These are phyloP conservation scores for Pholiota conissans DNA, from an alignment of 768 basidiomycete genomes.

Conservation along the genomic window DNA sequence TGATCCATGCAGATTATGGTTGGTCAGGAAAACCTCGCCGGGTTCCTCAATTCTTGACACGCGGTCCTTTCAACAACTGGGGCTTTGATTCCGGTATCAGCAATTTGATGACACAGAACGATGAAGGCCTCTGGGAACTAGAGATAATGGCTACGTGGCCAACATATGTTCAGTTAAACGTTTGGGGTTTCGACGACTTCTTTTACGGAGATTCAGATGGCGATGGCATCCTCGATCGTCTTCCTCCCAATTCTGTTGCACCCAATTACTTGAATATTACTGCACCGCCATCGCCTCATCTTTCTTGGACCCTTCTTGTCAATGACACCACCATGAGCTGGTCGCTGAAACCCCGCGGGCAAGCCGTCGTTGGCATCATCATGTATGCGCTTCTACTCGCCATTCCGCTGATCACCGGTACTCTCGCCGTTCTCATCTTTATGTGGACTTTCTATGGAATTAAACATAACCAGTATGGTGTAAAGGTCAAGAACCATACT, in stretches of 20 bases:
- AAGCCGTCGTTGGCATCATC: conserved; percentile 77
- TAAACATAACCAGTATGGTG: conserved; percentile 90
- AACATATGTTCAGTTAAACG: conserved; percentile 85
- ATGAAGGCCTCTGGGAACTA: conserved; percentile 76
- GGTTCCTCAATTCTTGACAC: conserved; percentile 83
- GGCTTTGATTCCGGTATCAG: conserved; percentile 85
- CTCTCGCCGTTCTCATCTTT: conserved; percentile 81
- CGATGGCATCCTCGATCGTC: conserved; percentile 86
- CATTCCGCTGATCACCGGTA: conserved; percentile 85
- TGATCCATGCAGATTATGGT: conserved; percentile 76
- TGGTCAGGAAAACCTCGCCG: conserved; percentile 62
- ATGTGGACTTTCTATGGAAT: conserved; percentile 98
- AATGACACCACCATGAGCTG: conserved; percentile 78
- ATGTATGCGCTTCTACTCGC: conserved; percentile 83
- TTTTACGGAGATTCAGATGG: conserved; percentile 90
- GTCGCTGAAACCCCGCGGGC: conserved; percentile 79
- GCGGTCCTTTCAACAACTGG: conserved; percentile 91
- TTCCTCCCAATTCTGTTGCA: conserved; percentile 84
- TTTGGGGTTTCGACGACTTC: conserved; percentile 88
- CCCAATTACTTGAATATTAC: conserved; percentile 92
- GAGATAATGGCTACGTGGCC: conserved; percentile 93
- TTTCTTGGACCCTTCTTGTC: conserved; percentile 84
- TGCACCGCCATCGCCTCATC: conserved; percentile 82
- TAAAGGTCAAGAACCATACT: conserved; percentile 66
- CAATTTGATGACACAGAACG: conserved; percentile 63